Evolutionary conservation across 2,329 filamentous ascomycete species (phyloP).

Genomic region (Fusarium avenaceum): DNA sequence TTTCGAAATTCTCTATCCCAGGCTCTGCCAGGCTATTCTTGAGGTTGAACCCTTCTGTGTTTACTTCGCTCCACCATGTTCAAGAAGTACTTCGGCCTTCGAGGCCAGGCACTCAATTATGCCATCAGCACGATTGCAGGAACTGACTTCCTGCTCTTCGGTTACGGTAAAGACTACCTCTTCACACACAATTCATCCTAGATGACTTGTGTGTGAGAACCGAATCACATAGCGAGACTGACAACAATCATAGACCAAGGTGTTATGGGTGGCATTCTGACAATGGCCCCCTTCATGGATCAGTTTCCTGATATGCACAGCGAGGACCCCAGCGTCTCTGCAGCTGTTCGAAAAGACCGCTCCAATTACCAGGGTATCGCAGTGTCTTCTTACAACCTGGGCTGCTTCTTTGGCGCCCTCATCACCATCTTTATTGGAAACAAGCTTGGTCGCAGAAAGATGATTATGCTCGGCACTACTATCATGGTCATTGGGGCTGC

Average conservation of each 20-base stretch:
- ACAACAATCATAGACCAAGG: slow-evolving; percentile 71
- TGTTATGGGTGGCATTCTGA: slow-evolving; percentile 82
- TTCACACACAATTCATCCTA: neutral
- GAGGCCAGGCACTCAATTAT: slow-evolving; percentile 74
- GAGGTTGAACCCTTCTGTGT: neutral
- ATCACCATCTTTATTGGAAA: slow-evolving; percentile 77
- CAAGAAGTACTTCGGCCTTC: slow-evolving; percentile 72
- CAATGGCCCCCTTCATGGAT: slow-evolving; percentile 70
- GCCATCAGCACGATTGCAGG: slow-evolving; percentile 79
- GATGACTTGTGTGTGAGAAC: neutral
- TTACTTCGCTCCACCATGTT: slow-evolving; percentile 44
- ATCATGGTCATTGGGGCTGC: slow-evolving; percentile 71
- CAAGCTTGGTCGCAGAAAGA: slow-evolving; percentile 69
- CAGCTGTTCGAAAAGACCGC: slow-evolving; percentile 56
- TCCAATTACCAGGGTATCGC: slow-evolving; percentile 68
- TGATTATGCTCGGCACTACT: slow-evolving; percentile 70
- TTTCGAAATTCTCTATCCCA: slow-evolving; percentile 8
- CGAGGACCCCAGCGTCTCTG: slow-evolving; percentile 55
- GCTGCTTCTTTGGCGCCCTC: slow-evolving; percentile 73
- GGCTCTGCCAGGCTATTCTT: neutral
- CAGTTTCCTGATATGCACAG: slow-evolving; percentile 69
- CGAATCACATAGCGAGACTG: neutral
- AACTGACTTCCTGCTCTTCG: slow-evolving; percentile 76
- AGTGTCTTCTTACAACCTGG: slow-evolving; percentile 70
- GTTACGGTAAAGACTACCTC: slow-evolving; percentile 61